Evolutionary conservation across 1,284 basidiomycete genomes (phyloP).

Genomic region (Moesziomyces antarcticus): DNA sequence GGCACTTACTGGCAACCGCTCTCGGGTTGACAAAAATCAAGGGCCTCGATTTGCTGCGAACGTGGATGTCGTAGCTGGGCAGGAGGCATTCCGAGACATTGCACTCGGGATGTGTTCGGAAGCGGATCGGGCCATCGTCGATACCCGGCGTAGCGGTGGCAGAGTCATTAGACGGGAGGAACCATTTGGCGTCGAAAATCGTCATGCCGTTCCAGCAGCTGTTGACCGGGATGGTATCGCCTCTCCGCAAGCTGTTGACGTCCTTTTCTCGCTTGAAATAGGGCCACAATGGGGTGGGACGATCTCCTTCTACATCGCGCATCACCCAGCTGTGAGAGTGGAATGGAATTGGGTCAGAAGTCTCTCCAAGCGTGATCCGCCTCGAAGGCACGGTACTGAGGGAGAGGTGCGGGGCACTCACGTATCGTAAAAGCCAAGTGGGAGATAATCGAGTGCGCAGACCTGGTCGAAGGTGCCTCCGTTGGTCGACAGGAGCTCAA

Average conservation of each 20-base stretch:
- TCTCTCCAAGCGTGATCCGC: background rate
- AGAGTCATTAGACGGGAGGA: constrained; percentile 41
- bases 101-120: constrained; percentile 71
- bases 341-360: constrained; percentile 20
- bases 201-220: constrained; percentile 76
- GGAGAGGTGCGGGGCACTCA: constrained; percentile 68
- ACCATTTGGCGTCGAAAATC: constrained; percentile 71
- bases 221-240: constrained; percentile 69
- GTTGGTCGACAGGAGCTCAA: constrained; percentile 72
- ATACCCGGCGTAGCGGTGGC: constrained; percentile 56
- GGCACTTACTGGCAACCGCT: constrained; percentile 22
- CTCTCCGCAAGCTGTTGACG: constrained; percentile 66
- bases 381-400: background rate
- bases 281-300: constrained; percentile 70
- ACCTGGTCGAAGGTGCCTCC: constrained; percentile 73
- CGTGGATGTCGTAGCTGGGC: constrained; percentile 73
- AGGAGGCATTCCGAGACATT: constrained; percentile 73
- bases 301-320: constrained; percentile 52
- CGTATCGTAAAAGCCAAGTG: constrained; percentile 71
- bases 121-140: constrained; percentile 68
- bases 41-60: constrained; percentile 56
- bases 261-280: constrained; percentile 70
- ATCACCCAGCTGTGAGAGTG: constrained; percentile 44
- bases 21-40: constrained; percentile 71
- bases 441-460: constrained; percentile 72